Evolutionary conservation across 352 stramenopile genomes (phyloP), one percentile per base, ranked within the genome.

Genomic region (Globisporangium rhizosaccharum): DNA sequence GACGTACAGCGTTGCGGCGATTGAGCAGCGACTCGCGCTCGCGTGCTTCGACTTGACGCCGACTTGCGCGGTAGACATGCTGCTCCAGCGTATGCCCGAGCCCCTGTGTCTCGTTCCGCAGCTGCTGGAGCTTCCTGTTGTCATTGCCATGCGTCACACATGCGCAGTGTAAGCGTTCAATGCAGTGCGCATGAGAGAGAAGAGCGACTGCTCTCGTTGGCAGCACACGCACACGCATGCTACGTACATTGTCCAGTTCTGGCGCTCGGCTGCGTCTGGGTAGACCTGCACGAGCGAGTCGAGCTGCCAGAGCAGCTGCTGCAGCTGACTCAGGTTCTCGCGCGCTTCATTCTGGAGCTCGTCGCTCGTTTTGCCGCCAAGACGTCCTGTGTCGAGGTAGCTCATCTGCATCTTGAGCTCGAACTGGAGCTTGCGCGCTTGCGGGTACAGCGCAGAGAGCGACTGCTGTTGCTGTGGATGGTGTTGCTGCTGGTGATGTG

Each of bases 351-450:
- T 68, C 66, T 92, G 82, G 46, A 90, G 63, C 65, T 87, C 81
- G 6, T 73, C 68, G 57, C 78, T 66, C n/a, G 68, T 80, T 46
- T 72, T 74, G 49, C 71, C 74, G 42, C 75, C 76, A 26, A 63
- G 76, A 33, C 71, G 74, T 0, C 76, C 75, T 7, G 79, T 85
- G 58, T 94, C 85, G 48, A 94, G 51, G 66, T 92, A 94, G 62
- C 77, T 89, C 63, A 94, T 82, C 69, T 94, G 85, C 79, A 90
- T 92, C 73, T 94, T 94, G 61, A 94, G 79, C 66, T 94, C 85
- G 66, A 91, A 94, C 65, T 92, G 82, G 45, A 92, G 73, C 70
- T 94, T 94, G 42, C 82, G 73, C 25, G 82, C 84, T 69, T 89
- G 84, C 25, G 82, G 80, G 52, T 91, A 91, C 61, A 94, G 75